Evolutionary conservation across 2,329 filamentous ascomycete species (phyloP).

Genomic region (Hymenoscyphus infarciens): DNA sequence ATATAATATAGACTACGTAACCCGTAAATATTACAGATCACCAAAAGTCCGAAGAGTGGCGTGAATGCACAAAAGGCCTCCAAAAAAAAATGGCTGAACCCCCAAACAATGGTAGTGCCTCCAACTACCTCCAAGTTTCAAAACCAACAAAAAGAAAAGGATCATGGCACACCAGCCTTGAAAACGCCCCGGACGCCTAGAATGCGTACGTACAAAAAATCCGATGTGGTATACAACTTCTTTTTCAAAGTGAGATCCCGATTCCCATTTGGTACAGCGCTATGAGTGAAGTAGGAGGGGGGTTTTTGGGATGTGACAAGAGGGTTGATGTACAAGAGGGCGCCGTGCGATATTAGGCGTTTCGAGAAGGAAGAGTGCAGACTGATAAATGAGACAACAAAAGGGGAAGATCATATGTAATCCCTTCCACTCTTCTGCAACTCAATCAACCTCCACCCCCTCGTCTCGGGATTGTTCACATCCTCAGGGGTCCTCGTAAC

Average conservation of each 20-base stretch:
- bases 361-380: neutral
- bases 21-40: neutral
- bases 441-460: conserved; percentile 96
- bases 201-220: conserved; percentile 13
- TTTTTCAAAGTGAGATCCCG: neutral
- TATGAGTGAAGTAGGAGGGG: neutral
- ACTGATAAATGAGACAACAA: neutral
- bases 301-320: neutral
- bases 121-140: neutral
- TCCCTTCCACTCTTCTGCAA: conserved; percentile 97
- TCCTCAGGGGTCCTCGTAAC: conserved; percentile 92
- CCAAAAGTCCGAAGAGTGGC: conserved; percentile 7
- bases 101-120: no score
- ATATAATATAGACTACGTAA: neutral
- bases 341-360: neutral
- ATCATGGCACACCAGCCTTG: no score
- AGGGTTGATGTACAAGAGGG: neutral
- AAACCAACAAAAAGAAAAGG: neutral
- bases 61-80: conserved; percentile 12
- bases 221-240: conserved; percentile 1
- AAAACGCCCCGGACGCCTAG: conserved; percentile 11
- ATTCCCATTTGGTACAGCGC: neutral
- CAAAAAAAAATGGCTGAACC: no score
- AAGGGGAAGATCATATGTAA: conserved; percentile 58
- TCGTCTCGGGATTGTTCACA: conserved; percentile 92